These are phyloP conservation scores for Dactylella cylindrospora DNA, from an alignment of 2,329 filamentous ascomycete species.

Conservation along the genomic window DNA sequence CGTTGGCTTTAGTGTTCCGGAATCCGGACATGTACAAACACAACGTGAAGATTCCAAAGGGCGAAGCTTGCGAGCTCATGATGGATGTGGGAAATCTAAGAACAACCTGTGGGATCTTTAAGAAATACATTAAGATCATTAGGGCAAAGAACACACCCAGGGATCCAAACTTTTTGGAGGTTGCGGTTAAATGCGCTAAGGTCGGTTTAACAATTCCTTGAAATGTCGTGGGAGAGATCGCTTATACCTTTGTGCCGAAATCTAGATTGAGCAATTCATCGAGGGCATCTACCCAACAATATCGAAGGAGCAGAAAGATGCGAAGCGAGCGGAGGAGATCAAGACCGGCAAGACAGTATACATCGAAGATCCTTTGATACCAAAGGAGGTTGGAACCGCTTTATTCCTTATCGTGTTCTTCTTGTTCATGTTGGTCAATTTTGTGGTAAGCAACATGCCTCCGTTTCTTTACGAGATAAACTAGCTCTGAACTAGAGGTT, in stretches of 20 bases:
- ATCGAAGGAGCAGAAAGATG: conserved; percentile 51
- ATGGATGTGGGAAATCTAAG: conserved; percentile 84
- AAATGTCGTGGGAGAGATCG: conserved; percentile 5
- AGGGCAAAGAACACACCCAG: conserved; percentile 90
- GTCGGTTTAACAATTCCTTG: conserved; percentile 55
- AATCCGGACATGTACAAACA: conserved; percentile 82
- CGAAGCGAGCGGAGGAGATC: conserved; percentile 53
- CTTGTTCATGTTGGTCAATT: conserved; percentile 12
- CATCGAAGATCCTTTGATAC: conserved; percentile 61
- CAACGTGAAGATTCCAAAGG: conserved; percentile 96
- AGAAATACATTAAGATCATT: conserved; percentile 74
- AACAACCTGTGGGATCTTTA: conserved; percentile 79
- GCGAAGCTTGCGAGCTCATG: conserved; percentile 89
- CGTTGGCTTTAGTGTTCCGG: conserved; percentile 85
- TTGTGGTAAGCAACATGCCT: conserved; percentile 13
- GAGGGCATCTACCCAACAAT: conserved; percentile 82
- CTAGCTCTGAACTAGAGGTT: conserved; percentile 2
- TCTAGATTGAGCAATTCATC: conserved; percentile 88
- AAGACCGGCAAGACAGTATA: conserved; percentile 50
- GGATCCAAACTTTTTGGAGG: conserved; percentile 88
- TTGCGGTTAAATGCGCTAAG: conserved; percentile 86
- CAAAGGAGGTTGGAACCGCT: conserved; percentile 62
- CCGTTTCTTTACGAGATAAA: background rate
- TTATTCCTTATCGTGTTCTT: conserved; percentile 64
- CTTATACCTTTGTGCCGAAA: background rate